Percentiles rank a stretch among this genome's conserved stretches.
These are phyloP conservation scores for Citrus medica DNA, from an alignment of 345 rosid species.

Conservation along the genomic window DNA sequence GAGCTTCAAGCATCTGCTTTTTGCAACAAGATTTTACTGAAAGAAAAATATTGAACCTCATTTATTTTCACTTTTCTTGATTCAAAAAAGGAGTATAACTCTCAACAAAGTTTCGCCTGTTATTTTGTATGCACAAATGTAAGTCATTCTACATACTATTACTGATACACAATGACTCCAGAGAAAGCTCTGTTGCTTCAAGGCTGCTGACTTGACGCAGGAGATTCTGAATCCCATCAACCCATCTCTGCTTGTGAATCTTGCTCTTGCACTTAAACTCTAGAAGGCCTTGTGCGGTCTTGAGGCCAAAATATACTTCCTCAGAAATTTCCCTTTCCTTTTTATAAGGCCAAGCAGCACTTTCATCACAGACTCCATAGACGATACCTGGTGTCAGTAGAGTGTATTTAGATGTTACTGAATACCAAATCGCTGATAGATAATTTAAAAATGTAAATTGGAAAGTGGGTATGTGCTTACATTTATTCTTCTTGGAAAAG, in stretches of 20 bases:
- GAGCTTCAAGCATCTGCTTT: neutral
- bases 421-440: neutral
- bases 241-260: conserved; percentile 88
- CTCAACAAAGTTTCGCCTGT: neutral
- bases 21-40: neutral
- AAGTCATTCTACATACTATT: conserved; percentile 27
- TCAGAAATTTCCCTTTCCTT: conserved; percentile 74
- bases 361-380: conserved; percentile 80
- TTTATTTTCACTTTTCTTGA: neutral
- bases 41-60: neutral
- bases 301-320: conserved; percentile 80
- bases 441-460: neutral
- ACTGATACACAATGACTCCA: conserved; percentile 50
- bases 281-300: conserved; percentile 87
- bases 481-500: conserved; percentile 83
- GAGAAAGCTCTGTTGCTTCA: conserved; percentile 47
- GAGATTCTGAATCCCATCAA: conserved; percentile 65
- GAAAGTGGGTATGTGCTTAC: conserved; percentile 30
- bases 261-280: conserved; percentile 90
- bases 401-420: neutral
- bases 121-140: conserved; percentile 13
- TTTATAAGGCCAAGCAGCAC: conserved; percentile 78
- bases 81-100: neutral
- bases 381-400: conserved; percentile 50
- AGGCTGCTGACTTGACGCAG: conserved; percentile 56